Evolutionary conservation across 1,284 basidiomycete species (phyloP), one percentile per base, ranked within the genome.

Genomic region (Neonothopanus nambi): DNA sequence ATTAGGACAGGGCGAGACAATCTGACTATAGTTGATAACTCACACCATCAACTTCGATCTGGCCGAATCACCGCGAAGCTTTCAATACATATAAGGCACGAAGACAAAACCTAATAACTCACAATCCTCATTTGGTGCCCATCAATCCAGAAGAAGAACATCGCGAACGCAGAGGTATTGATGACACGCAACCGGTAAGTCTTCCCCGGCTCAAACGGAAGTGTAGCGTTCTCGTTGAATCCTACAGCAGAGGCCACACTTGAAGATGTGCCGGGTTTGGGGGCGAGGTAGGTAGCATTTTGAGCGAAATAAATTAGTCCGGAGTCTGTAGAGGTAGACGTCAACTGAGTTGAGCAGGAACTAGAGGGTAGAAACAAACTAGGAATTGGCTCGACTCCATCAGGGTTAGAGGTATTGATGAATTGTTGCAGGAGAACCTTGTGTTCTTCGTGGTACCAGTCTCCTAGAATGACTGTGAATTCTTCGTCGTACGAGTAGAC

Each of bases 111-210:
- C 20, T 28, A 8, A 30, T 23, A 11, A 42, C 49, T 43, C 35
- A 51, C 49, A 24, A 51, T 44, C 13, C 79, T 72, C 91, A 97
- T 95, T 26, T 89, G 80, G 66, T 98, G 95, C 1, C 93, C 92
- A 57, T 96, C 93, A 48, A 98, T 88, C 82, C 86, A 90, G 69
- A 96, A 87, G 73, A 79, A 88, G 73, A 93, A 94, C 62, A 84
- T 78, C 0, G 81, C 67, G 53, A 91, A 85, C 0, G 82, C 85
- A 42, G 81, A 75, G 43, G 81, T 89, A 73, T 97, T 97, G 67
- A 96, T 74, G 59, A 98, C 72, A 15, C 92, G 74, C 18, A 83
- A 65, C 12, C 88, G 82, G 65, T 91, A 91, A 1, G 87, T 87
- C 77, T 85, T 87, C 15, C 93, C 94, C 2, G 93, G 78, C 62